A percentile compares a stretch with the other conserved stretches of the same genome.
phyloP scores from a whole-genome alignment of 202 grass and related monocot species.

The Digitaria exilis region DNA sequence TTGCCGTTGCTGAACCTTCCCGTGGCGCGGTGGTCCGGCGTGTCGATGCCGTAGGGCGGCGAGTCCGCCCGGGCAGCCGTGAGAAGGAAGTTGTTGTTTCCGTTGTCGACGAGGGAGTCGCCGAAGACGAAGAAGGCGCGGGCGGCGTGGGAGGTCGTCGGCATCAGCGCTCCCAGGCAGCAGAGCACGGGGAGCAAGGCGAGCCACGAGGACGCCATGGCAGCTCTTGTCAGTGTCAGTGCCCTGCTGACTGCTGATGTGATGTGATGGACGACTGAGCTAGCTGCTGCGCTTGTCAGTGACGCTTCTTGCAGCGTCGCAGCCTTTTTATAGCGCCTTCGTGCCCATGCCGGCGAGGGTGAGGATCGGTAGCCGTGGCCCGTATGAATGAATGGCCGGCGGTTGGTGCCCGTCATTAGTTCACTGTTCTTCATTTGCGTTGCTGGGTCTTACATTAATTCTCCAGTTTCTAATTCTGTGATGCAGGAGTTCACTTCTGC shows the following conservation, averaged over 20 bases:
- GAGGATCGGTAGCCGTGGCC: too few species aligned
- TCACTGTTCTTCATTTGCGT: background rate
- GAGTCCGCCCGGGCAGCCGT: conserved; percentile 76
- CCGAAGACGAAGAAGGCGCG: conserved; percentile 92
- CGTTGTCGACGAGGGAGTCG: conserved; percentile 92
- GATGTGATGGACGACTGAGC: background rate
- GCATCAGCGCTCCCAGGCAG: conserved; percentile 27
- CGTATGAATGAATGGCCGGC: background rate
- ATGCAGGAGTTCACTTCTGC: background rate
- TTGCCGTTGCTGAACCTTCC: conserved; percentile 88
- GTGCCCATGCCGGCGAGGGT: background rate
- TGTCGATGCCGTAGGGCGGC: conserved; percentile 89
- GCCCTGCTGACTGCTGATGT: background rate
- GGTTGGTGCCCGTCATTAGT: conserved; percentile 28
- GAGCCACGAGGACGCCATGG: conserved; percentile 44
- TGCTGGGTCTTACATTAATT: background rate
- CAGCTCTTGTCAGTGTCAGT: background rate
- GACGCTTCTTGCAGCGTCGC: background rate
- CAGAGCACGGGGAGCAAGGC: conserved; percentile 26
- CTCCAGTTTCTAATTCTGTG: background rate
- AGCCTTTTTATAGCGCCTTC: conserved; percentile 43
- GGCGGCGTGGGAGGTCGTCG: conserved; percentile 46
- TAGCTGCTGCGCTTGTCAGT: background rate
- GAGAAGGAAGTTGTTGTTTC: conserved; percentile 86
- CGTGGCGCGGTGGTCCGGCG: conserved; percentile 54